These are phyloP conservation scores for Mycena sanguinolenta DNA, from an alignment of 768 basidiomycete genomes.

Conservation along the genomic window DNA sequence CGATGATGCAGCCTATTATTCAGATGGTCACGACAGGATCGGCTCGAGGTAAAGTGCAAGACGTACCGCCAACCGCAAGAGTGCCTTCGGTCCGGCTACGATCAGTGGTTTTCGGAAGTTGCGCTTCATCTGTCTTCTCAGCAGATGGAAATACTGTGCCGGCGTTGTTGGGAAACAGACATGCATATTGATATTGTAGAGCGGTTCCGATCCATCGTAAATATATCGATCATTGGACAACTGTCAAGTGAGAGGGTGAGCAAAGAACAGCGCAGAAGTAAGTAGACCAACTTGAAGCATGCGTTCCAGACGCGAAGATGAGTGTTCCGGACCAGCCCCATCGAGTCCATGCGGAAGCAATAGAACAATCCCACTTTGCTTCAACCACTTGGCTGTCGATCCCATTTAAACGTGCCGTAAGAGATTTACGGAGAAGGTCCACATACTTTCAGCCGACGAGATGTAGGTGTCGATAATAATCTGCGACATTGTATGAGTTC, in stretches of 20 bases:
- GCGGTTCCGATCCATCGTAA: constrained; percentile 45
- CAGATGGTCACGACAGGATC: background rate
- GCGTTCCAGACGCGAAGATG: constrained; percentile 87
- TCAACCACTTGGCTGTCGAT: constrained; percentile 87
- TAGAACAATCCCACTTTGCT: constrained; percentile 89
- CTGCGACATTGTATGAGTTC: constrained; percentile 44
- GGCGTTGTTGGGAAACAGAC: constrained; percentile 90
- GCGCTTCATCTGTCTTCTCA: constrained; percentile 87
- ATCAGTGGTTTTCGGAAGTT: constrained; percentile 91
- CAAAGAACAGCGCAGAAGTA: background rate
- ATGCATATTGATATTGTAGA: constrained; percentile 82
- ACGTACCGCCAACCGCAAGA: constrained; percentile 82
- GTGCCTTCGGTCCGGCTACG: constrained; percentile 87
- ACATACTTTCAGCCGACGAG: constrained; percentile 81
- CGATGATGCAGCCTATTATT: constrained; percentile 78
- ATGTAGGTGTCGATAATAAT: constrained; percentile 93
- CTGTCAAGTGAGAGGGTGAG: constrained; percentile 50
- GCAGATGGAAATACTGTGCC: constrained; percentile 92
- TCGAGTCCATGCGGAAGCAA: constrained; percentile 92
- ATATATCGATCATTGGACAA: constrained; percentile 81
- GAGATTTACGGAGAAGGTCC: background rate
- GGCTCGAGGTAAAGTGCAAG: background rate
- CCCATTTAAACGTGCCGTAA: constrained; percentile 13
- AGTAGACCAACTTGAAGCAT: constrained; percentile 80
- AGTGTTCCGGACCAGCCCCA: constrained; percentile 95